These are phyloP conservation scores for Pyricularia pennisetigena DNA, from an alignment of 2,329 filamentous ascomycete genomes.

Conservation along the genomic window DNA sequence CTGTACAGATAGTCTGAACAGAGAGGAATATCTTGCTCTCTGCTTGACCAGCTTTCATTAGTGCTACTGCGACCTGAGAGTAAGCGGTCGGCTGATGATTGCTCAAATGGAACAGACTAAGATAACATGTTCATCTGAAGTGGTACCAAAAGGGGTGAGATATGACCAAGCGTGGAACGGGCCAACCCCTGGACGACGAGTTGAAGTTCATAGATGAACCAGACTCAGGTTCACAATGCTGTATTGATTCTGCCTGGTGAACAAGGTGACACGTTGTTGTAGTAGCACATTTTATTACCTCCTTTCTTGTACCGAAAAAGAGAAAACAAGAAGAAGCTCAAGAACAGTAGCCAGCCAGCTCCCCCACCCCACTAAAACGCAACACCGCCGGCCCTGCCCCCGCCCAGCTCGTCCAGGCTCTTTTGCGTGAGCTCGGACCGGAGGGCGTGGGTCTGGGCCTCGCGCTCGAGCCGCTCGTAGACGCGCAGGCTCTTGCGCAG, in stretches of 20 bases:
- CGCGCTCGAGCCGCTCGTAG: constrained; percentile 46
- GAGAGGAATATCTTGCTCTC: not conserved
- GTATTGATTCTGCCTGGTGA: not conserved
- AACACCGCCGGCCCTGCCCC: constrained; percentile 44
- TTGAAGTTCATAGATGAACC: not conserved
- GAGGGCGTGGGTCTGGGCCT: constrained; percentile 42
- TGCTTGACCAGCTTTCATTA: not conserved
- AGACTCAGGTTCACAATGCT: not conserved
- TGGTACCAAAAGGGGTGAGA: too few relatives aligned
- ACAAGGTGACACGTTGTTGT: not conserved
- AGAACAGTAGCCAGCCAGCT: not conserved
- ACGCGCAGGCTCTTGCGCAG: constrained; percentile 39
- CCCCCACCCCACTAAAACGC: constrained; percentile 31
- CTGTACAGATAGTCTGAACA: not conserved
- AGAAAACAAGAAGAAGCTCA: too few relatives aligned
- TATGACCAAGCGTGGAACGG: too few relatives aligned
- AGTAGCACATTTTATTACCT: not conserved
- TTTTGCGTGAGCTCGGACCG: constrained; percentile 46
- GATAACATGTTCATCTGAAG: not conserved
- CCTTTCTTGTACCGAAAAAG: too few relatives aligned
- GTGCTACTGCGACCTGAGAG: not conserved
- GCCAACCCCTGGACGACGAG: too few relatives aligned
- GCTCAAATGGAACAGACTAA: not conserved
- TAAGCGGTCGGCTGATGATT: not conserved
- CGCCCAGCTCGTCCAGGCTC: constrained; percentile 45